Base-by-base conservation (phyloP, 805 yeast genomes). In the Metschnikowia noctiluminum region DNA sequence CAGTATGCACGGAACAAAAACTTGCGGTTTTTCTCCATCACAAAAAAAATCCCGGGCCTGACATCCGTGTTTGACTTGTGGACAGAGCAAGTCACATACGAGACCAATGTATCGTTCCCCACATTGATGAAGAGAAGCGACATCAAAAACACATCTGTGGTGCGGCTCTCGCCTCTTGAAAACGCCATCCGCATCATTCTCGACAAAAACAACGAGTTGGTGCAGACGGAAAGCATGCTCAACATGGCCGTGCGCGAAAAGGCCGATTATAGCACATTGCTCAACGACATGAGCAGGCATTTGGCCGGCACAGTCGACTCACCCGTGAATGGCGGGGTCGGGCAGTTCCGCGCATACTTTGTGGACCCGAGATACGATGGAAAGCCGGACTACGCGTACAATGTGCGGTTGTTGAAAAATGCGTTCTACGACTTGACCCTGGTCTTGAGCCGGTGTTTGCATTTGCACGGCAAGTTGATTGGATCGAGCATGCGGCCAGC, bases 291-390 rank as follows among this genome's bases (percentile, higher is more conserved):
- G 51, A 82, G 91, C 6, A 74, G 92, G 64, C 81, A 81, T 59
- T 69, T 85, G 47, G 79, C 89, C 2, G 96, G 96, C 38, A 87
- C 96, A 0, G 91, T 90, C 46, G 96, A 89, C 62, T 82, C 96
- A 0, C 96, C 96, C 3, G 92, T 89, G 6, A 89, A 89, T 62
- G 97, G 97, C 34, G 97, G 97, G 49, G 87, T 89, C 54, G 87
- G 89, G 2, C 89, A 86, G 62, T 89, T 87, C 66, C 76, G 91
- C 47, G 78, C 78, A 2, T 88, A 89, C 62, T 80, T 87, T 61
- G 65, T 64, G 35, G 76, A 74, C 42, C 56, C 65, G 1, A 63
- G 64, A 43, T 66, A 67, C 45, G 65, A 60, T 30, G 70, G 65
- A 7, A 65, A 63, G 49, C 66, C 64, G 7, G 68, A 64, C 27